Base-by-base conservation (phyloP, 1,139 yeast genomes). In the Hansenula lynferdii region DNA sequence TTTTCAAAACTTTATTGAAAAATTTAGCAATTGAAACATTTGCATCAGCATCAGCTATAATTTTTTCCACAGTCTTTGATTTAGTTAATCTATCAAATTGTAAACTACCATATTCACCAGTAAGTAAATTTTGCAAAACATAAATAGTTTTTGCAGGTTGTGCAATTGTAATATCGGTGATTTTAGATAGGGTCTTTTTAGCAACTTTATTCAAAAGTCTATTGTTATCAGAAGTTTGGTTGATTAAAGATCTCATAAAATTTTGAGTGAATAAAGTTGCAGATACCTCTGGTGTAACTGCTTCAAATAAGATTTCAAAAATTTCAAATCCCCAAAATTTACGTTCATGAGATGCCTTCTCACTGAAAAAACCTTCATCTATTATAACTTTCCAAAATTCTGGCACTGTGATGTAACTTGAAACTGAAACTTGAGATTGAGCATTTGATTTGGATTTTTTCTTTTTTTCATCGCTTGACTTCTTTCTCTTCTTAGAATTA, bases 261-360 rank as follows among this genome's bases (percentile, higher is more conserved):
- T 90, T 87, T 19, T 78, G 78, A 4, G 89, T 75, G 54, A 90
- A 75, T 2, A 87, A 53, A 23, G 51, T 39, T 2, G 62, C 49
- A 1, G 81, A 56, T 22, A 61, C 57, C 3, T 60, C 53, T 1
- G 60, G 49, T 0, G 70, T 57, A 4, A 65, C 45, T 1, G 61
- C 45, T 10, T 60, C 38, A 39, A 82, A 58, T 35, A 78, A 70
- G 36, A 72, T 66, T 28, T 62, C 67, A 48, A 90, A 78, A 6
- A 90, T 72, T 50, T 85, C 85, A 51, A 90, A 77, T 0, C 97
- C 98, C 76, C 87, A 76, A 58, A 73, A 85, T 57, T 90, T 92
- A 44, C 96, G 72, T 59, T 90, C 97, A 32, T 81, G 78, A 1
- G 96, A 85, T 0, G 96, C 71, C 47, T 83, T 77, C 24, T 75